Evolutionary conservation across 2,329 filamentous ascomycete genomes (phyloP).

Genomic region (Huntiella decipiens): DNA sequence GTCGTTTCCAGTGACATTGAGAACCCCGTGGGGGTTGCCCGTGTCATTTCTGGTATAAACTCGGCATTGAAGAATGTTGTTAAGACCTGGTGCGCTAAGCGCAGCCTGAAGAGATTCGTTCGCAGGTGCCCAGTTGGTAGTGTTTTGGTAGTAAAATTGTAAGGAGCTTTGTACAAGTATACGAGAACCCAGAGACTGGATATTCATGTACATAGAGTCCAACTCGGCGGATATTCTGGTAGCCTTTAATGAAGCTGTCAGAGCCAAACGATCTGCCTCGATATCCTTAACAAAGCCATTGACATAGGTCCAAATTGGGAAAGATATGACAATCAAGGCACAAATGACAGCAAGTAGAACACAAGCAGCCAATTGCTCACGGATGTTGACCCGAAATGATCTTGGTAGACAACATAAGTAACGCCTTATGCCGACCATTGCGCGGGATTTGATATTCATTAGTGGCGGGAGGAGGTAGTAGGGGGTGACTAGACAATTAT

Average conservation of each 20-base stretch:
- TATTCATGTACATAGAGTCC: constrained; percentile 57
- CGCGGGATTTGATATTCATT: not conserved
- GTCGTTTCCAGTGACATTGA: constrained; percentile 41
- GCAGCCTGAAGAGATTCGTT: constrained; percentile 50
- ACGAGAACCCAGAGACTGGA: constrained; percentile 50
- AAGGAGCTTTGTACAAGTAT: constrained; percentile 38
- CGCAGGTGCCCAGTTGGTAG: constrained; percentile 45
- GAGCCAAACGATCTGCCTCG: constrained; percentile 42
- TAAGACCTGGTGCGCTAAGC: constrained; percentile 39
- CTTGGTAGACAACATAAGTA: constrained; percentile 11
- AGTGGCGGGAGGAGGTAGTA: constrained; percentile 28
- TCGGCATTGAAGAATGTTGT: constrained; percentile 48
- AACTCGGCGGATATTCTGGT: constrained; percentile 64
- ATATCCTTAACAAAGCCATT: constrained; percentile 33
- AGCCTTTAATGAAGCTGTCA: constrained; percentile 75
- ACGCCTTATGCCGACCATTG: constrained; percentile 10
- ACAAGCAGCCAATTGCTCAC: constrained; percentile 67
- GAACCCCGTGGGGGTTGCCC: constrained; percentile 33
- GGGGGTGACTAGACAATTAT: constrained; percentile 36
- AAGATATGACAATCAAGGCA: constrained; percentile 57
- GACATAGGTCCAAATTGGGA: constrained; percentile 51
- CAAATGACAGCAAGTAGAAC: constrained; percentile 58
- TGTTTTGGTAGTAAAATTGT: constrained; percentile 32
- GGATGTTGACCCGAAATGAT: constrained; percentile 66
- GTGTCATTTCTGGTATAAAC: constrained; percentile 52